Percentiles rank a stretch among this genome's conserved stretches.
phyloP scores from a whole-genome alignment of 352 stramenopile species.

The Phytophthora multivora region DNA sequence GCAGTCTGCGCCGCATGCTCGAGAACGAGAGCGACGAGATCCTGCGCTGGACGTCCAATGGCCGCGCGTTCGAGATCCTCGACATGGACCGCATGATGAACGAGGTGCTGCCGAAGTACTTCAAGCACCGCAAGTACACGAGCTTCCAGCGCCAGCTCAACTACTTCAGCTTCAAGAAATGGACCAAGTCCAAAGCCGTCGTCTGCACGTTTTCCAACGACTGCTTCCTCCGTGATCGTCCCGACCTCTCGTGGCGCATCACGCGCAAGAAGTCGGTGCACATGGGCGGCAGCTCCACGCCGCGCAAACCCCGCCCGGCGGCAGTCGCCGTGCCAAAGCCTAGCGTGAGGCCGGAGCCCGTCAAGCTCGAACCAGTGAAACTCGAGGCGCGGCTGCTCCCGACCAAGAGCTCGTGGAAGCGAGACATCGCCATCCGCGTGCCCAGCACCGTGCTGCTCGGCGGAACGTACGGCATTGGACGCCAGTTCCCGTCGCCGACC shows the following conservation, averaged over 20 bases:
- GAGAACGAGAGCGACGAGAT: slow-evolving; percentile 51
- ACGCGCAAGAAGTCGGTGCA: slow-evolving; percentile 68
- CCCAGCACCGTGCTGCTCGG: slow-evolving; percentile 3
- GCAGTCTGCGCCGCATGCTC: slow-evolving; percentile 60
- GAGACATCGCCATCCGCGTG: slow-evolving; percentile 39
- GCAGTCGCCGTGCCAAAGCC: not conserved
- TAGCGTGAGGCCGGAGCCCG: slow-evolving; percentile 13
- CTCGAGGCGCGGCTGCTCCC: slow-evolving; percentile 4
- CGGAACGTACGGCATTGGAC: slow-evolving; percentile 13
- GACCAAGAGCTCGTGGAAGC: slow-evolving; percentile 29
- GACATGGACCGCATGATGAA: slow-evolving; percentile 70
- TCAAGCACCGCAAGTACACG: slow-evolving; percentile 86
- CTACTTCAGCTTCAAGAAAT: slow-evolving; percentile 80
- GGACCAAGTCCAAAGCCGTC: slow-evolving; percentile 77
- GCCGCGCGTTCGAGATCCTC: slow-evolving; percentile 85
- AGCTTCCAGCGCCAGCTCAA: slow-evolving; percentile 91
- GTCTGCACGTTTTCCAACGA: slow-evolving; percentile 82
- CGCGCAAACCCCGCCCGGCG: slow-evolving; percentile 4
- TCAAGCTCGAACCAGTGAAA: slow-evolving; percentile 13
- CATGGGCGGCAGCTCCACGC: slow-evolving; percentile 12
- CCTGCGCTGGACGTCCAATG: slow-evolving; percentile 55
- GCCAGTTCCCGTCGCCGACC: slow-evolving; percentile 47
- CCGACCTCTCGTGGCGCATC: slow-evolving; percentile 63
- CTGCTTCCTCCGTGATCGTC: slow-evolving; percentile 64
- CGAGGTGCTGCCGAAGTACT: slow-evolving; percentile 81